Base-by-base conservation (phyloP, 495 filamentous ascomycete species). In the Daldinia vernicosa region DNA sequence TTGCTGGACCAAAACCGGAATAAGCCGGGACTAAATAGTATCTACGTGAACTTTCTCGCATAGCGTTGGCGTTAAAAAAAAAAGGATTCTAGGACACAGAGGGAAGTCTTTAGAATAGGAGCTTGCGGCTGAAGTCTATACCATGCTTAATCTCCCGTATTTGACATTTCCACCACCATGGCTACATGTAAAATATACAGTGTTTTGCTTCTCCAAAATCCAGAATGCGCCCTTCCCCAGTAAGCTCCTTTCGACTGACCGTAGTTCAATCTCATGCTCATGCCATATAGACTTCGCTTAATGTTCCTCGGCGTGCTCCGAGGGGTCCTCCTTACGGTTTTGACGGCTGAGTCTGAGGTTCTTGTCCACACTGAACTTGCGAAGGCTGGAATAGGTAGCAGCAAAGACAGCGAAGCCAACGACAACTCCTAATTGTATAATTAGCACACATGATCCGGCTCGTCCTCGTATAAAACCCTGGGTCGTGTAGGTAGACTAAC, bases 291-390 rank as follows among this genome's bases (percentile, higher is more conserved):
- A 51, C 27, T 51, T 52, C 47, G 19, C 52, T 75, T 80, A 82
- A 33, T 75, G 64, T 7, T 24, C 70, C 32, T 63, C 75, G 57
- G 26, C 63, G 47, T 78, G 75, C 17, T 66, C 76, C 53, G 74
- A 58, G 30, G 65, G 39, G 17, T 84, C 81, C 27, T 80, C 77
- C 28, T 80, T 79, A 61, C 84, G 82, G 70, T 83, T 82, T 76
- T 88, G 84, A 53, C 88, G 82, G 61, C 78, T 80, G 59, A 98
- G 89, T 77, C 95, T 91, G 75, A 99, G 90, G 70, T 90, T 94
- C 87, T 95, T 97, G 87, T 99, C 95, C 75, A 88, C 86, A 63
- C 87, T 80, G 72, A 99, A 84, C 84, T 98, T 97, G 70, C 91
- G 88, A 79, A 79, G 70, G 83, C 91, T 84, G 24, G 93, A 93